Conservation (phyloP, 768 basidiomycete genomes). For the Tylopilus balloui region DNA sequence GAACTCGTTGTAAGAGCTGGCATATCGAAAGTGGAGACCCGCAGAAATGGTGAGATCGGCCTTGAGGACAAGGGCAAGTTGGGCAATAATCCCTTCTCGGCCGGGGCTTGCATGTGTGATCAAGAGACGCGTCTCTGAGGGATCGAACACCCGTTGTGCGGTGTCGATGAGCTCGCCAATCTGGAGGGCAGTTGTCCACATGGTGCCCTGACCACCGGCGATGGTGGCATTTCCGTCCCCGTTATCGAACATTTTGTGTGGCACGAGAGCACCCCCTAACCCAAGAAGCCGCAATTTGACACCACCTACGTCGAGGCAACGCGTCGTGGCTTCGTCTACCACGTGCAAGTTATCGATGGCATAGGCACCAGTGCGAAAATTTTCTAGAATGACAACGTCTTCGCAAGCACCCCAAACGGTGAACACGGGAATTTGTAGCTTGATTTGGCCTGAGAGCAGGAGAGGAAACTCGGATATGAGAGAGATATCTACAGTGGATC, state of each 20-base stretch:
- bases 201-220: conserved; percentile 95
- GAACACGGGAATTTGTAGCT: conserved; percentile 88
- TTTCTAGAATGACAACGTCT: conserved; percentile 90
- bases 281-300: conserved; percentile 93
- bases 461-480: conserved; percentile 93
- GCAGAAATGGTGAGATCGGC: conserved; percentile 93
- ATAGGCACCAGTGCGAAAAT: conserved; percentile 80
- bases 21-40: conserved; percentile 96
- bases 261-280: conserved; percentile 90
- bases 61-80: conserved; percentile 86
- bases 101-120: conserved; percentile 91
- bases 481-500: conserved; percentile 67
- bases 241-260: conserved; percentile 93
- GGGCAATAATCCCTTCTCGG: conserved; percentile 87
- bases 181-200: conserved; percentile 98
- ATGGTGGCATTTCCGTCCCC: conserved; percentile 95
- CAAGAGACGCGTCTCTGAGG: conserved; percentile 88
- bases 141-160: conserved; percentile 89
- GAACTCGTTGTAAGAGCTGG: conserved; percentile 95
- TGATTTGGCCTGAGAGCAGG: conserved; percentile 85
- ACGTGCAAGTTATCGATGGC: conserved; percentile 86
- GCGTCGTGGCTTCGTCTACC: conserved; percentile 93
- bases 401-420: conserved; percentile 98
- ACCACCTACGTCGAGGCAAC: conserved; percentile 86
- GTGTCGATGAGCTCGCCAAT: conserved; percentile 98